A percentile compares a stretch with the other conserved stretches of the same genome.
These are phyloP conservation scores for Beauveria australis DNA, from an alignment of 2,329 filamentous ascomycete species.

Conservation along the genomic window DNA sequence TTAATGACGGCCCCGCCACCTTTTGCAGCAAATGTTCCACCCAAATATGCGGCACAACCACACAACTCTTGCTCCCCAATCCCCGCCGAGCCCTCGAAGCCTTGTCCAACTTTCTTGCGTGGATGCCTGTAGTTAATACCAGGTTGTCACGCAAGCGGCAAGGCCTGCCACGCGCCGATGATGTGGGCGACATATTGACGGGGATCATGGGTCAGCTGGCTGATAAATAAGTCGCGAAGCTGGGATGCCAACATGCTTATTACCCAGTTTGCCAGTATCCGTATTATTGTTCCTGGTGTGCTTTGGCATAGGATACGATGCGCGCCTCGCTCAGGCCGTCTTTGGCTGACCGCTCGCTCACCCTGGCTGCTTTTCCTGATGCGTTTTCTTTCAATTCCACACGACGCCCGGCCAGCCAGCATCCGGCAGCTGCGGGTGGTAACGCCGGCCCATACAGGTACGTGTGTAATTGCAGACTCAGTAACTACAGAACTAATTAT, in stretches of 20 bases:
- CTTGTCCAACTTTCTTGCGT: no score
- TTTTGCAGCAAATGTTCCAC: constrained; percentile 3
- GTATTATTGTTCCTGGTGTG: no score
- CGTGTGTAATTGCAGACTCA: no score
- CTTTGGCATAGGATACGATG: background rate
- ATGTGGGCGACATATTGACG: background rate
- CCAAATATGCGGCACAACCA: constrained; percentile 4
- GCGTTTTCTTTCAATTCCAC: background rate
- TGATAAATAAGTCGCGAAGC: background rate
- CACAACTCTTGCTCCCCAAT: no score
- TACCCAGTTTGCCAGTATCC: no score
- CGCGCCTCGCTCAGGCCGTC: background rate
- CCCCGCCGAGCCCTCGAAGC: no score
- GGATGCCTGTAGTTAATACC: no score
- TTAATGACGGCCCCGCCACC: constrained; percentile 9
- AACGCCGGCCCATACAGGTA: background rate
- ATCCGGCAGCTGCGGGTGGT: background rate
- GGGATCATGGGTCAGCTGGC: background rate
- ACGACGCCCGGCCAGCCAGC: background rate
- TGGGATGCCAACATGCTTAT: no score
- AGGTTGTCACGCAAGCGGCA: no score
- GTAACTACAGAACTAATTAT: background rate
- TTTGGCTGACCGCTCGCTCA: background rate
- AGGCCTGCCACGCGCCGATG: background rate
- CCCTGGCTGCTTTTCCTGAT: background rate